Conservation (phyloP, 2,329 filamentous ascomycete species). For the Scedosporium boydii region DNA sequence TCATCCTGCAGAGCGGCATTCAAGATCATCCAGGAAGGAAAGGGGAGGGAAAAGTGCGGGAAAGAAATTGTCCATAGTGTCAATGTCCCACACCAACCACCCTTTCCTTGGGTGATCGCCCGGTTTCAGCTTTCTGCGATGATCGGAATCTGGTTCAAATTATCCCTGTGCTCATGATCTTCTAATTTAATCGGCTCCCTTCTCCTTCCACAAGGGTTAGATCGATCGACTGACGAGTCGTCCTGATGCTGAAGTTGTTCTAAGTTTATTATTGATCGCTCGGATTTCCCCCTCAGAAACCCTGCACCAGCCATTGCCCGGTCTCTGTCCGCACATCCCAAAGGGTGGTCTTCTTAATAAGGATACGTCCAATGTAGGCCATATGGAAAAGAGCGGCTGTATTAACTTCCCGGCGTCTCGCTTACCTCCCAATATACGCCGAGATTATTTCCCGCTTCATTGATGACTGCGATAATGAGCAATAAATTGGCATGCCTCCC, state of each 20-base stretch:
- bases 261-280: background rate
- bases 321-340: background rate
- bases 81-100: background rate
- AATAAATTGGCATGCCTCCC: background rate
- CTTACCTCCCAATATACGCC: background rate
- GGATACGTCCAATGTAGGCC: background rate
- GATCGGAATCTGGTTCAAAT: background rate
- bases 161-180: background rate
- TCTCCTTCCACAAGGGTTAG: background rate
- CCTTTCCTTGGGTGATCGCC: background rate
- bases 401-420: background rate
- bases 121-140: background rate
- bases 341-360: too few relatives aligned
- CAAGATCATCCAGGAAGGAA: background rate
- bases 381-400: background rate
- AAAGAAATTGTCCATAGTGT: background rate
- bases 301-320: background rate
- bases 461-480: background rate
- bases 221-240: background rate
- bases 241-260: background rate
- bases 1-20: slow-evolving; percentile 1
- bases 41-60: background rate
- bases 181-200: background rate
- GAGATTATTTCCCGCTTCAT: background rate
- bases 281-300: background rate